Evolutionary conservation across 768 basidiomycete species (phyloP), one percentile per base, ranked within the genome.

Genomic region (Boletales sp.): DNA sequence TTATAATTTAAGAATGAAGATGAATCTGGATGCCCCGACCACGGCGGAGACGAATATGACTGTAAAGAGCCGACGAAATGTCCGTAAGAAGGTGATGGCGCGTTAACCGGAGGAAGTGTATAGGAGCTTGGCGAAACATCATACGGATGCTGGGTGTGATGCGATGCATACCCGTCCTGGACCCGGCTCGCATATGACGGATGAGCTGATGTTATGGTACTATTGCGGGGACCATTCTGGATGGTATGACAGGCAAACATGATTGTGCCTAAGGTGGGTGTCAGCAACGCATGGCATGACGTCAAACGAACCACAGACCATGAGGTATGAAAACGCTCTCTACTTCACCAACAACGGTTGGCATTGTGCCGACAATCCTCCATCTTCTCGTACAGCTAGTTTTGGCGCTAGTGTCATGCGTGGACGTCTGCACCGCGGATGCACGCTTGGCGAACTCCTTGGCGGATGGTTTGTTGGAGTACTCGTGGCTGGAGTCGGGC

Each of bases 311-410:
- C 43, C 60, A 60, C 81, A 59, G 65, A 86, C 90, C 90, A 80
- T 93, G 88, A 66, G 90, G 90, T 69, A 91, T 90, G 69, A 88
- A 92, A 55, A 92, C 85, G 70, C 87, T 90, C 65, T 91, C 89
- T 27, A 91, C 86, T 68, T 84, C 80, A 51, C 76, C 78, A 43
- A 73, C 74, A 50, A 78, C 75, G 34, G 78, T 76, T 62, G 76
- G 73, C 76, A 87, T 80, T 58, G 72, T 72, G 64, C 86, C 86
- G 49, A 76, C 74, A 39, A 87, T 83, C 67, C 86, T 86, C 75
- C 86, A 92, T 62, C 90, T 77, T 67, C 89, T 79, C 55, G 89
- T 91, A 61, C 90, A 93, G 69, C 82, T 87, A 43, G 90, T 93
- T 73, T 88, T 90, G 42, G 89, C 90, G 64, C 81, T 82, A 61